phyloP scores from a whole-genome alignment of 768 basidiomycete genomes.

The Psilocybe cubensis region DNA sequence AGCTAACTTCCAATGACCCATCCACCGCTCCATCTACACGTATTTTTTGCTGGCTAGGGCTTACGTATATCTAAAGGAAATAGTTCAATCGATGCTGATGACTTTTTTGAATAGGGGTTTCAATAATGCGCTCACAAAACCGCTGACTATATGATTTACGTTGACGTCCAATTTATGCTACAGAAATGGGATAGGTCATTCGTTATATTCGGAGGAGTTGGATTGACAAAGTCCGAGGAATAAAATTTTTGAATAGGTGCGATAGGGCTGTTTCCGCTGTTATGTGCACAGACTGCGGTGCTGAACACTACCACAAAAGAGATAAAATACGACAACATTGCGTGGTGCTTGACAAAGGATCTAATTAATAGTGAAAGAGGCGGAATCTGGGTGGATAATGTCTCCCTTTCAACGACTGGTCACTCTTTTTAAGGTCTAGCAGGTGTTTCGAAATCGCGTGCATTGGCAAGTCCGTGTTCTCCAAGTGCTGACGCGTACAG shows the following conservation, averaged over 20 bases:
- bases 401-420: too few species aligned
- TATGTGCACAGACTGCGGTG: constrained; percentile 4
- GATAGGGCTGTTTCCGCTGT: not conserved
- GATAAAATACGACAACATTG: not conserved
- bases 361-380: not conserved
- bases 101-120: too few species aligned
- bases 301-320: not conserved
- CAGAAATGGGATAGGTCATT: not conserved
- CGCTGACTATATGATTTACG: constrained; percentile 20
- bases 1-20: constrained; percentile 24
- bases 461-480: too few species aligned
- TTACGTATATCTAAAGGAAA: constrained; percentile 25
- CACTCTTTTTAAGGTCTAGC: not conserved
- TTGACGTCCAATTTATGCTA: constrained; percentile 25
- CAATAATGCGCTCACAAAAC: constrained; percentile 13
- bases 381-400: not conserved
- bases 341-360: not conserved
- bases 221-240: constrained; percentile 18
- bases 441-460: too few species aligned
- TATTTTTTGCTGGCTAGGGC: constrained; percentile 27
- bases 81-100: too few species aligned
- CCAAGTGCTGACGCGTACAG: not conserved
- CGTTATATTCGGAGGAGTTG: constrained; percentile 18
- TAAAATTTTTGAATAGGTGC: constrained; percentile 16
- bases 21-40: constrained; percentile 28